phyloP scores from a whole-genome alignment of 2,329 filamentous ascomycete genomes.

The Trichoderma breve region DNA sequence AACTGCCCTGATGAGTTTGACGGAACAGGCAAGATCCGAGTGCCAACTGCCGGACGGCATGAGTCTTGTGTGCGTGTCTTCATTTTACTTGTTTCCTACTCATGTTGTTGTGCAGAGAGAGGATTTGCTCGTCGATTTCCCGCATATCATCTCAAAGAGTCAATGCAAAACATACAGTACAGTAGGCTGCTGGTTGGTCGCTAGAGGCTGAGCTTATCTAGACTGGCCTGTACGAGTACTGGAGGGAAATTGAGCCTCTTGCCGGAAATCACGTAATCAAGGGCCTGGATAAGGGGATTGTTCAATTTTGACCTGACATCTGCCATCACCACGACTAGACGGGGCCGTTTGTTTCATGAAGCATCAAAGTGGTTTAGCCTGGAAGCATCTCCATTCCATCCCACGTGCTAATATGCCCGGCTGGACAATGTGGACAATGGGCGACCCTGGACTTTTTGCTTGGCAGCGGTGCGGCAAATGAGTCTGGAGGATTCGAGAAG shows the following conservation, averaged over 20 bases:
- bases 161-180: neutral
- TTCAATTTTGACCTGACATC: conserved; percentile 1
- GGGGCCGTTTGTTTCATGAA: conserved; percentile 13
- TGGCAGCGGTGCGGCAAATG: neutral
- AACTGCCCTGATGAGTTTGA: neutral
- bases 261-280: conserved; percentile 13
- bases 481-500: conserved; percentile 1
- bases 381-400: conserved; percentile 6
- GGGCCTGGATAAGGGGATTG: neutral
- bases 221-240: neutral
- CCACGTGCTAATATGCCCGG: conserved; percentile 17
- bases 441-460: neutral
- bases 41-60: neutral
- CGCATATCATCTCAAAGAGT: neutral
- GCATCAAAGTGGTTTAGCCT: conserved; percentile 10
- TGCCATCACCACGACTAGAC: neutral
- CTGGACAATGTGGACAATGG: neutral
- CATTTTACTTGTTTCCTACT: neutral
- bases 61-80: neutral
- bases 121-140: neutral
- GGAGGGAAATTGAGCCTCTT: neutral
- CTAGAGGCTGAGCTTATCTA: neutral
- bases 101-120: neutral
- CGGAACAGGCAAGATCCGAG: neutral
- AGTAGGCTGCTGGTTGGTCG: neutral